These are phyloP conservation scores for Paraleonurus japonicus DNA, from an alignment of 257 asterid genomes.

Conservation along the genomic window DNA sequence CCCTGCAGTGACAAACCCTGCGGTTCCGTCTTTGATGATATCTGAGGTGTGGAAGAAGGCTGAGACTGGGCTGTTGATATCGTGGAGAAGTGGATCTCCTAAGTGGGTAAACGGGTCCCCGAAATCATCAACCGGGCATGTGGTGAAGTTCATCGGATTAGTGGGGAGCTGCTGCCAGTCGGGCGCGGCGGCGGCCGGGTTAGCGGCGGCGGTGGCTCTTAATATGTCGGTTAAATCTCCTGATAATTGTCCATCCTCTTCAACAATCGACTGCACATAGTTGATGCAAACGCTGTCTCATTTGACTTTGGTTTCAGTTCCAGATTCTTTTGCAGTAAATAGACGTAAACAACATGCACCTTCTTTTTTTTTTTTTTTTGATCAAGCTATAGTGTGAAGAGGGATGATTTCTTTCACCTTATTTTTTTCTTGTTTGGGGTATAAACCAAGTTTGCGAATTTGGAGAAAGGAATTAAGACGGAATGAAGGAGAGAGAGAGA, in stretches of 20 bases:
- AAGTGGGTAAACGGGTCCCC: slow-evolving; percentile 71
- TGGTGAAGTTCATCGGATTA: slow-evolving; percentile 25
- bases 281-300: slow-evolving; percentile 10
- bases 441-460: not conserved
- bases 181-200: slow-evolving; percentile 10
- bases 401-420: not conserved
- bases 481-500: slow-evolving; percentile 18
- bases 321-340: slow-evolving; percentile 28
- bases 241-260: slow-evolving; percentile 59
- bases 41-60: slow-evolving; percentile 29
- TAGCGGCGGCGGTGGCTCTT: slow-evolving; percentile 40
- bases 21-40: slow-evolving; percentile 13
- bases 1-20: slow-evolving; percentile 3
- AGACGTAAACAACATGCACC: slow-evolving; percentile 37
- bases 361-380: too few relatives aligned
- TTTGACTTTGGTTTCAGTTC: slow-evolving; percentile 17
- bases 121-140: slow-evolving; percentile 50
- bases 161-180: slow-evolving; percentile 50
- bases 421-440: not conserved
- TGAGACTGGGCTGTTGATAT: slow-evolving; percentile 22
- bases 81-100: slow-evolving; percentile 74
- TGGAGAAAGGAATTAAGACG: slow-evolving; percentile 18
- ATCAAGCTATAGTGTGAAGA: slow-evolving; percentile 24
- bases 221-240: slow-evolving; percentile 86
- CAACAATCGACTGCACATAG: slow-evolving; percentile 47